Evolutionary conservation across 208 protist genomes (phyloP).

Genomic region (Cochliopodium minus): DNA sequence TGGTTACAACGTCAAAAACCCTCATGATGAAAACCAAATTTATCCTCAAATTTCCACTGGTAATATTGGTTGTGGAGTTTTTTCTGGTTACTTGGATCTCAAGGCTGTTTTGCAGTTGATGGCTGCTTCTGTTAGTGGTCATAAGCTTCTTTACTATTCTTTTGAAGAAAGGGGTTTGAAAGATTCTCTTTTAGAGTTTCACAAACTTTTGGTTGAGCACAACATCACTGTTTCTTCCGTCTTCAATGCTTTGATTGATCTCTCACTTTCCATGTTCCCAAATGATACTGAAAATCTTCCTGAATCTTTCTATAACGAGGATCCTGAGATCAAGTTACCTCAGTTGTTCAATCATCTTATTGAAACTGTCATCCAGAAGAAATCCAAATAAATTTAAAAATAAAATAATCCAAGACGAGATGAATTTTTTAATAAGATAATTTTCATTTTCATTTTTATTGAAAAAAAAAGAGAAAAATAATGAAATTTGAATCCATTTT

Average conservation of each 20-base stretch:
- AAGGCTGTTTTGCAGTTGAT: conserved; percentile 63
- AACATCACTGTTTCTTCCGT: neutral
- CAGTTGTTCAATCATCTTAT: no score
- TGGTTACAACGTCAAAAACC: neutral
- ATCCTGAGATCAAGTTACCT: no score
- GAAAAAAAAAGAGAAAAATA: no score
- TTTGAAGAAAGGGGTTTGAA: neutral
- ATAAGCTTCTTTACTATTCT: neutral
- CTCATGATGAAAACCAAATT: neutral
- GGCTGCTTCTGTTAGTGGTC: conserved; percentile 32
- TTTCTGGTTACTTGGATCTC: conserved; percentile 47
- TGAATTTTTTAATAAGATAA: no score
- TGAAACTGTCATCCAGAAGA: no score
- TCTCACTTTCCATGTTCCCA: no score
- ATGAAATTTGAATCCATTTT: no score
- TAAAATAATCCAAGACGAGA: no score
- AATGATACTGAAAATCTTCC: no score
- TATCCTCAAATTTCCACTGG: neutral
- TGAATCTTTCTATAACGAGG: no score
- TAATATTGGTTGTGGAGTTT: conserved; percentile 43
- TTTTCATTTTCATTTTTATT: no score
- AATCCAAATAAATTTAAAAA: no score
- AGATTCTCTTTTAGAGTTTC: neutral
- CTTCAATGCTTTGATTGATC: neutral
- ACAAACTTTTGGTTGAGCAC: neutral